Base-by-base conservation (phyloP, 2,329 filamentous ascomycete genomes). In the Colletotrichum tamarilloi region DNA sequence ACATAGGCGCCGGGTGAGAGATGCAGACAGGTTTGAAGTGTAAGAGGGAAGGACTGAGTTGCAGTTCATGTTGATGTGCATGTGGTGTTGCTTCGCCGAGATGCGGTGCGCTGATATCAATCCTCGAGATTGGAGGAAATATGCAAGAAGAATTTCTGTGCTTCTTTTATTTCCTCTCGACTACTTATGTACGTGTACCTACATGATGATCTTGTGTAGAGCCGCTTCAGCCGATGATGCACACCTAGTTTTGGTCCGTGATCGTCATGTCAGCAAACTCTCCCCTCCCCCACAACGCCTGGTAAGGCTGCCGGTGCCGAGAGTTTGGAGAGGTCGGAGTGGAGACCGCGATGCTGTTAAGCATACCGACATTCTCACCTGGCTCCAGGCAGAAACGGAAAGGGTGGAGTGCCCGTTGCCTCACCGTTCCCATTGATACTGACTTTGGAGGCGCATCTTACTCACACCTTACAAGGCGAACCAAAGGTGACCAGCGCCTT, bases 1-100 rank as follows among this genome's bases (percentile, higher is more conserved):
- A 49, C 74, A 75, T 28, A 75, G 74, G 1, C 74, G 73, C 11
- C 72, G 58, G 11, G 74, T 59, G 35, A 69, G 67, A 42, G 42
- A 56, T 7, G 52, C 16, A 32, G 55, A 46, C 32, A 62, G 35
- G 56, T 7, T 26, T n/a, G 16, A 59, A 35, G 28, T 28, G 19
- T 32, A 11, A 16, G 49, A 57, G n/a, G 28, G 3, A 30, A 30
- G 30, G 46, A 16, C 16, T 53, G 52, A 16, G 52, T 24, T 22
- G n/a, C n/a, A 35, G 14, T 55, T 38, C 62, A 64, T 64, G 2
- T 26, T n/a, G 30, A 12, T 2, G 24, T 5, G 22, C 9, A 2
- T 46, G 8, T 9, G 2, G 19, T n/a, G 28, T 26, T 12, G n/a
- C n/a, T 7, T 53, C 26, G 3, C 8, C 14, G 12, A 8, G 24